A percentile compares a stretch with the other conserved stretches of the same genome.
Conservation (phyloP, 192 early-diverging fungal species). For the Backusella sp. region DNA sequence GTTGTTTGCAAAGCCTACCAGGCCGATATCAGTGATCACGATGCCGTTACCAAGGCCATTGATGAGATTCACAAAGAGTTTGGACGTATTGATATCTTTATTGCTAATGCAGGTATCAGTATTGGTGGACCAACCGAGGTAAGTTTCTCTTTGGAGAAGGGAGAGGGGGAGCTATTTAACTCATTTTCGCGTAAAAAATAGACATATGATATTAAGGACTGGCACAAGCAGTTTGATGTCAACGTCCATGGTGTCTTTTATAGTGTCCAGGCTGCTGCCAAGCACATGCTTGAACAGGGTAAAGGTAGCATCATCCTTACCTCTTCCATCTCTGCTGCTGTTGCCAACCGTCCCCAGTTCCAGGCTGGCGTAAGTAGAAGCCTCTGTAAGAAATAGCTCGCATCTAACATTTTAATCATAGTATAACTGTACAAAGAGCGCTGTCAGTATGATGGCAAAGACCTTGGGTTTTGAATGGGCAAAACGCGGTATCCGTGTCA, state of each 20-base stretch:
- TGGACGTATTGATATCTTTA: slow-evolving; percentile 35
- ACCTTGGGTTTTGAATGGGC: slow-evolving; percentile 35
- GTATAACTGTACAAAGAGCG: slow-evolving; percentile 35
- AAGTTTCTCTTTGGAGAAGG: too few species aligned
- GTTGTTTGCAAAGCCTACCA: slow-evolving; percentile 33
- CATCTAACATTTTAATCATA: background rate
- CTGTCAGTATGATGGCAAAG: slow-evolving; percentile 28
- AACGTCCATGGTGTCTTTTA: slow-evolving; percentile 40
- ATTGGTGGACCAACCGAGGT: slow-evolving; percentile 29
- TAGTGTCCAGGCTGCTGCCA: slow-evolving; percentile 29
- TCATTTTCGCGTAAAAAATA: too few species aligned
- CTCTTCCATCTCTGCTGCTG: slow-evolving; percentile 29
- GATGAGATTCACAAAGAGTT: slow-evolving; percentile 29
- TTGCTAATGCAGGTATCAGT: slow-evolving; percentile 37
- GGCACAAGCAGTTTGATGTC: slow-evolving; percentile 31
- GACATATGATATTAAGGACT: slow-evolving; percentile 25
- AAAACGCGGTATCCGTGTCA: slow-evolving; percentile 28
- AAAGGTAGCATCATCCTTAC: slow-evolving; percentile 31
- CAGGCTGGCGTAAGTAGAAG: slow-evolving; percentile 28
- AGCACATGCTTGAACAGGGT: slow-evolving; percentile 26
- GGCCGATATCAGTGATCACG: slow-evolving; percentile 25
- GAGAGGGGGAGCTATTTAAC: too few species aligned
- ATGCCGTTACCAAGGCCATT: slow-evolving; percentile 19
- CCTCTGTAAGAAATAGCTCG: background rate
- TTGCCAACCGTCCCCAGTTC: slow-evolving; percentile 34